Conservation (phyloP, 257 asterid species). For the Osmanthus fragrans region DNA sequence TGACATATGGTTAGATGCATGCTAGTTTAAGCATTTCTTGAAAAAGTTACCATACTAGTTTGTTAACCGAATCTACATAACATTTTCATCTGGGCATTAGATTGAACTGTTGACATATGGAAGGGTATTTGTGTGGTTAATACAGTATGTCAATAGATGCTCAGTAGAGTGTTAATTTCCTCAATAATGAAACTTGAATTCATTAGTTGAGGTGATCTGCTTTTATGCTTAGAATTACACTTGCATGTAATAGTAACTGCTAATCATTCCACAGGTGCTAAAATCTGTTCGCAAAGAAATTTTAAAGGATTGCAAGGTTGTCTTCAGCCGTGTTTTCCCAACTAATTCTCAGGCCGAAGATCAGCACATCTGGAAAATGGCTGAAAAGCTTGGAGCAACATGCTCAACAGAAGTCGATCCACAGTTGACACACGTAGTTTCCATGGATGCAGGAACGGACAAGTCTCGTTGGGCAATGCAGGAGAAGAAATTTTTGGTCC, state of each 20-base stretch:
- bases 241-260: neutral
- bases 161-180: neutral
- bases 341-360: conserved; percentile 50
- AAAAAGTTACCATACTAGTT: neutral
- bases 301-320: conserved; percentile 57
- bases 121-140: neutral
- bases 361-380: conserved; percentile 70
- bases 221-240: neutral
- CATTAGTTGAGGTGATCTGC: neutral
- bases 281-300: conserved; percentile 54
- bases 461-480: conserved; percentile 63
- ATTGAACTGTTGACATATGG: neutral
- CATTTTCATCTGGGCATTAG: neutral
- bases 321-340: conserved; percentile 66
- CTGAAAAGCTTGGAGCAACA: conserved; percentile 71
- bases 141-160: neutral
- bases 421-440: conserved; percentile 73
- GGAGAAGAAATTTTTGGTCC: conserved; percentile 60
- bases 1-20: neutral
- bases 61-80: neutral
- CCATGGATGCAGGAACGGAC: conserved; percentile 61
- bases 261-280: conserved; percentile 45
- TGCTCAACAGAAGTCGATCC: conserved; percentile 53
- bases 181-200: neutral
- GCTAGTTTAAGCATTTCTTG: neutral